These are phyloP conservation scores for Quercus variabilis DNA, from an alignment of 306 rosid genomes.

Conservation along the genomic window DNA sequence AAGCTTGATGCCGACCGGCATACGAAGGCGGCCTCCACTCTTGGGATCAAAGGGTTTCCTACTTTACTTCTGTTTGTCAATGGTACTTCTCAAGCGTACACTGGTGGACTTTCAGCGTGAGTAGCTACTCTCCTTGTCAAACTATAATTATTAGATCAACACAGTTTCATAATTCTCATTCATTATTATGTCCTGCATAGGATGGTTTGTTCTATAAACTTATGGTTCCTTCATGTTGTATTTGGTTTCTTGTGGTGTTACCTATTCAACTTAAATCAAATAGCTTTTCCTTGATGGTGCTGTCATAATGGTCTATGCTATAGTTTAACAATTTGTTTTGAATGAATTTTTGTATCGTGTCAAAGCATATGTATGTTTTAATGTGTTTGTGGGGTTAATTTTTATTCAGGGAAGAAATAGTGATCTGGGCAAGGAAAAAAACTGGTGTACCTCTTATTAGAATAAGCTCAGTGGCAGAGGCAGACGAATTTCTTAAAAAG, in stretches of 20 bases:
- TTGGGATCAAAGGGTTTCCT: constrained; percentile 84
- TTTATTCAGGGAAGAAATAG: constrained; percentile 78
- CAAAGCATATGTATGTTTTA: not conserved
- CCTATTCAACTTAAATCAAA: not conserved
- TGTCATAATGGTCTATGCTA: not conserved
- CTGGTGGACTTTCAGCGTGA: constrained; percentile 94
- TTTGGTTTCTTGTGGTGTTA: not conserved
- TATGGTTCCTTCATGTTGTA: not conserved
- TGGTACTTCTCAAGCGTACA: constrained; percentile 71
- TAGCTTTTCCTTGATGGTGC: not conserved
- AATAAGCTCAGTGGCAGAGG: constrained; percentile 47
- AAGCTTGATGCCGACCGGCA: constrained; percentile 86
- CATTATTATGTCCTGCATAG: not conserved
- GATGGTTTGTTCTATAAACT: not conserved
- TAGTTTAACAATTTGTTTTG: not conserved
- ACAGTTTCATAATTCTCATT: not conserved
- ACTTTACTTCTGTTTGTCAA: constrained; percentile 82
- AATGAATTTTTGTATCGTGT: not conserved
- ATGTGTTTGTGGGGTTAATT: constrained; percentile 12
- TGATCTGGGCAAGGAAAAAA: constrained; percentile 77
- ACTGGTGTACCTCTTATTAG: constrained; percentile 66
- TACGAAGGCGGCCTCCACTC: constrained; percentile 67
- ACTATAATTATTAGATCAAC: not conserved
- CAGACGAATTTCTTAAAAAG: constrained; percentile 61
- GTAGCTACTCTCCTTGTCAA: constrained; percentile 8